These are phyloP conservation scores for Scedosporium apiospermum DNA, from an alignment of 2,329 filamentous ascomycete genomes.

Conservation along the genomic window DNA sequence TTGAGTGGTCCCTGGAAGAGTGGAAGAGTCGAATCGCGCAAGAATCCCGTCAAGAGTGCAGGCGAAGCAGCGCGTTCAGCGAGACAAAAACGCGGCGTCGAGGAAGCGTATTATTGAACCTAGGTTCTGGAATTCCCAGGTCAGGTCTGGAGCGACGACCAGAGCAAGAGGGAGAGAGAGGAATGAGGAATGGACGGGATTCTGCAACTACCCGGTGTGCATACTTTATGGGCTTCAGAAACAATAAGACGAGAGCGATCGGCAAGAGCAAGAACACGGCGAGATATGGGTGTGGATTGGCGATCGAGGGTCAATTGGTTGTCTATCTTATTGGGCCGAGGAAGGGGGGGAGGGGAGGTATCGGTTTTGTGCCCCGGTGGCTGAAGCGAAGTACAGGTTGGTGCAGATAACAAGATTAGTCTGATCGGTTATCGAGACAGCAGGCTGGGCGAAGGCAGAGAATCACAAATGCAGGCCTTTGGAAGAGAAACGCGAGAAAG, in stretches of 20 bases:
- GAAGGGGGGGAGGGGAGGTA: neutral
- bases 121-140: neutral
- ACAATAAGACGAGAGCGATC: neutral
- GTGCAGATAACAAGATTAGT: neutral
- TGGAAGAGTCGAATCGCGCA: too few relatives aligned
- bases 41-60: neutral
- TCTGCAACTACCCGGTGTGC: neutral
- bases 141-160: neutral
- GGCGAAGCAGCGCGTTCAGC: neutral
- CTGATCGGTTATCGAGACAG: neutral
- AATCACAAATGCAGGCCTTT: neutral
- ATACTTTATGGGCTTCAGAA: neutral
- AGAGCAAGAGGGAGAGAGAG: neutral
- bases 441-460: neutral
- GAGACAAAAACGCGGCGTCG: neutral
- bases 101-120: neutral
- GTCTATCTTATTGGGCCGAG: neutral
- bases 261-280: neutral
- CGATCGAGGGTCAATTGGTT: neutral
- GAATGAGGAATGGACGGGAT: neutral
- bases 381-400: neutral
- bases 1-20: too few relatives aligned
- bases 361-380: neutral
- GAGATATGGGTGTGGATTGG: neutral
- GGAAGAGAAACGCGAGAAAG: neutral